Conservation (phyloP, 441 rosid genomes). For the Gossypium trilobum region DNA sequence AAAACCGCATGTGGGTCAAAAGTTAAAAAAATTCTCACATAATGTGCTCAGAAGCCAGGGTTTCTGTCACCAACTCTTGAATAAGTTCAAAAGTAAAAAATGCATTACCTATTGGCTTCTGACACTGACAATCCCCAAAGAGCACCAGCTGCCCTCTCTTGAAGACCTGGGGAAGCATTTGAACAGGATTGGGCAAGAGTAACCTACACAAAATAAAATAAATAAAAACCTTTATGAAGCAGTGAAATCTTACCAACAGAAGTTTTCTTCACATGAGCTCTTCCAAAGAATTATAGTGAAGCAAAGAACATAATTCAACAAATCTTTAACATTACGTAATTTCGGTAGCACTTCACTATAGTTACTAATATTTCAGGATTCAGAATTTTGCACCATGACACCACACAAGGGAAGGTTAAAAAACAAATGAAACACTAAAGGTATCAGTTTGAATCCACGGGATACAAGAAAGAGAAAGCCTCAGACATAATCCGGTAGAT, state of each 20-base stretch:
- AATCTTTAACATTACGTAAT: background rate
- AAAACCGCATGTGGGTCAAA: background rate
- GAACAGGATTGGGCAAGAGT: constrained; percentile 82
- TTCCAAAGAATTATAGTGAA: background rate
- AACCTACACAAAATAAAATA: constrained; percentile 41
- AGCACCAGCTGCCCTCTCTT: constrained; percentile 99
- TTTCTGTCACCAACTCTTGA: background rate
- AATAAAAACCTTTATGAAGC: constrained; percentile 5
- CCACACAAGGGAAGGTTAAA: background rate
- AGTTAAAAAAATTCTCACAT: background rate
- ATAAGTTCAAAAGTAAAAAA: background rate
- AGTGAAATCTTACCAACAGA: constrained; percentile 10
- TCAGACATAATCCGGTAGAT: background rate
- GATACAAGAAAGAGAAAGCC: background rate
- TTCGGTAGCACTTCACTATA: background rate
- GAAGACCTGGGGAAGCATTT: constrained; percentile 91
- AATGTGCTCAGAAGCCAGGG: background rate
- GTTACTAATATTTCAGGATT: background rate
- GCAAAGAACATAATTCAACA: constrained; percentile 6
- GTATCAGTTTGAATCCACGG: background rate
- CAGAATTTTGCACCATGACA: background rate
- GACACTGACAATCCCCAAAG: constrained; percentile 99
- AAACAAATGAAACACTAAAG: background rate
- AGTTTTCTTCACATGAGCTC: constrained; percentile 3
- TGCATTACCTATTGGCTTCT: constrained; percentile 77